Evolutionary conservation across 2,329 filamentous ascomycete species (phyloP), one percentile per base, ranked within the genome.

Genomic region (Monosporascus sp.): DNA sequence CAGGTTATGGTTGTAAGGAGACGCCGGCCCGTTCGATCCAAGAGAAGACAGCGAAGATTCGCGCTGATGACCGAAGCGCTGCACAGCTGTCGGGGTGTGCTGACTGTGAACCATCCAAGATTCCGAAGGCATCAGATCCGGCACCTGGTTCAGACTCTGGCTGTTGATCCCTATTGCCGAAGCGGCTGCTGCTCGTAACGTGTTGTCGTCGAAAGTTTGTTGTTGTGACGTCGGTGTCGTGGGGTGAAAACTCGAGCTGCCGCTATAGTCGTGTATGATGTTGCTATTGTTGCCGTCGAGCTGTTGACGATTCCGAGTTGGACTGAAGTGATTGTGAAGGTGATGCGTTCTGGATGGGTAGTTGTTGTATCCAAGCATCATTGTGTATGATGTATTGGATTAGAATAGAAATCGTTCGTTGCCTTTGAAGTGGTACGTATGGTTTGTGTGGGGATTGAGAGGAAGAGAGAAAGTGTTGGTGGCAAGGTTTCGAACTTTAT

Each of bases 21-120:
- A 86, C 0, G 77, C 73, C 19, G 83, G 83, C n/a, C 79, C 81
- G 37, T 79, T 75, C 0, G 83, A 85, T 11, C 80, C 81, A 41
- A 85, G 62, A 0, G 83, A 85, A 0, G 83, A 85, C 38, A 83
- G 70, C 7, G 82, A 85, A 2, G 82, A 81, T 58, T 85, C 82
- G 59, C 83, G 78, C 46, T 85, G 76, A 61, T 86, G 83, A 26
- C 73, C 62, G 38, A 74, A 65, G 17, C 74, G 71, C 52, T 62
- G 62, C 22, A 60, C 40, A 41, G 60, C 59, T 52, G 62, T 61
- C 19, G 65, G 62, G n/a, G 63, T 66, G 41, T 65, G 62, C 37
- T 65, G 63, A 54, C 44, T 52, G 20, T 61, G 62, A 36, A 66
- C 54, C 58, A 66, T 60, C 66, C 64, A 67, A 48, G 65, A 51